Evolutionary conservation across 257 asterid species (phyloP).

Genomic region (Verbascum thapsus): DNA sequence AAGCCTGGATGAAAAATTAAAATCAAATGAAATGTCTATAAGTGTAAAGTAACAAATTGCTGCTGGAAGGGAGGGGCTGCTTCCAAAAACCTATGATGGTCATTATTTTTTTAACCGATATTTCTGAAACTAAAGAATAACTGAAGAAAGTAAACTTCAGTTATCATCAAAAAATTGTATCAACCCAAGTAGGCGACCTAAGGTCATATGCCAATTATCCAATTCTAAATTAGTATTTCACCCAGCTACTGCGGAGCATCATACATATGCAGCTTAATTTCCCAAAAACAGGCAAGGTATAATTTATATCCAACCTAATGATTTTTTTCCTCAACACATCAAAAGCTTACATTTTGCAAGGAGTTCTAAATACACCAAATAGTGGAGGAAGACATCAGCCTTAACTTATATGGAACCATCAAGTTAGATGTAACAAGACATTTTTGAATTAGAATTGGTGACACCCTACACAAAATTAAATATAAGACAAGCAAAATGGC

Average conservation of each 20-base stretch:
- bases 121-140: too few relatives aligned
- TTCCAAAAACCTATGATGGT: not conserved
- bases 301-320: not conserved
- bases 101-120: too few relatives aligned
- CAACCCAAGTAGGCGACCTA: too few relatives aligned
- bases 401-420: not conserved
- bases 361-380: not conserved
- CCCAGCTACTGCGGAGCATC: slow-evolving; percentile 3
- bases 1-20: not conserved
- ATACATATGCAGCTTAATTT: slow-evolving; percentile 17
- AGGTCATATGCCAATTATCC: not conserved
- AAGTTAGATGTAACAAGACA: not conserved
- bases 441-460: not conserved
- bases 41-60: slow-evolving; percentile 14
- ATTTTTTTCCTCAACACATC: slow-evolving; percentile 1
- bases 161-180: too few relatives aligned
- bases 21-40: slow-evolving; percentile 1
- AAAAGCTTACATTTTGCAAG: not conserved
- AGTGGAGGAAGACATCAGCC: not conserved
- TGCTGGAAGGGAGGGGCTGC: not conserved
- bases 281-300: not conserved
- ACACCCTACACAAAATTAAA: not conserved
- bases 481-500: not conserved
- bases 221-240: not conserved
- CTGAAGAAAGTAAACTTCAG: too few relatives aligned